Evolutionary conservation across 176 grass and related monocot species (phyloP).

Genomic region (Lolium perenne): DNA sequence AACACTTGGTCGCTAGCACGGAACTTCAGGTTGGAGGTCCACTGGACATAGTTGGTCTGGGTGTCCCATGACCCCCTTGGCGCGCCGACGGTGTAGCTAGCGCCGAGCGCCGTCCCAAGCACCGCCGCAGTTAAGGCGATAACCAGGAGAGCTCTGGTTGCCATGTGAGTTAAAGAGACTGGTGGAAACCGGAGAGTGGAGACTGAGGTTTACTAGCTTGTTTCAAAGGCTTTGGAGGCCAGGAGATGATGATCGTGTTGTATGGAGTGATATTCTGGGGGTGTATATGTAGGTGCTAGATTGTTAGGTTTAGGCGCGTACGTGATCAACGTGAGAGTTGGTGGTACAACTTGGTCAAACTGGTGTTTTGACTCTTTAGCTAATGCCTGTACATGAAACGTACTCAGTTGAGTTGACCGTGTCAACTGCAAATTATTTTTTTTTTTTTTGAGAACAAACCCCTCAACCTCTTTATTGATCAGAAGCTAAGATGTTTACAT

Average conservation of each 20-base stretch:
- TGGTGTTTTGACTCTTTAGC: not conserved
- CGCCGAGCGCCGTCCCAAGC: slow-evolving; percentile 9
- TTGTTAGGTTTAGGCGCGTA: slow-evolving; percentile 10
- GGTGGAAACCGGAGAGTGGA: not conserved
- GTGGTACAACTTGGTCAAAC: not conserved
- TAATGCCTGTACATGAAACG: not conserved
- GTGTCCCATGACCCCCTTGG: slow-evolving; percentile 15
- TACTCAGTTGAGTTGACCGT: not conserved
- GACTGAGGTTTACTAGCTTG: too few species aligned
- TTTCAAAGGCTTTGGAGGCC: not conserved
- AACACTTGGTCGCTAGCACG: not conserved
- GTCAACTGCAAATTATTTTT: too few species aligned
- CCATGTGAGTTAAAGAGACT: not conserved
- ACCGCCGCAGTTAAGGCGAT: not conserved
- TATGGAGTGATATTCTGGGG: not conserved
- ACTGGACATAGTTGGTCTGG: slow-evolving; percentile 13
- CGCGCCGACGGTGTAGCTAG: slow-evolving; percentile 35
- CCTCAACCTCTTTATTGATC: too few species aligned
- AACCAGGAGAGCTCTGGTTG: not conserved
- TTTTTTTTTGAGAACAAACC: too few species aligned
- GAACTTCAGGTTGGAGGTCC: not conserved
- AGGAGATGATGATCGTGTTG: not conserved
- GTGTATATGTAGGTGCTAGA: not conserved
- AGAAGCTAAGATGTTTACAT: too few species aligned
- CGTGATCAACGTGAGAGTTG: not conserved